A percentile compares a stretch with the other conserved stretches of the same genome.
Evolutionary conservation across 805 yeast genomes (phyloP).

Genomic region (Nakazawaea siamensis): DNA sequence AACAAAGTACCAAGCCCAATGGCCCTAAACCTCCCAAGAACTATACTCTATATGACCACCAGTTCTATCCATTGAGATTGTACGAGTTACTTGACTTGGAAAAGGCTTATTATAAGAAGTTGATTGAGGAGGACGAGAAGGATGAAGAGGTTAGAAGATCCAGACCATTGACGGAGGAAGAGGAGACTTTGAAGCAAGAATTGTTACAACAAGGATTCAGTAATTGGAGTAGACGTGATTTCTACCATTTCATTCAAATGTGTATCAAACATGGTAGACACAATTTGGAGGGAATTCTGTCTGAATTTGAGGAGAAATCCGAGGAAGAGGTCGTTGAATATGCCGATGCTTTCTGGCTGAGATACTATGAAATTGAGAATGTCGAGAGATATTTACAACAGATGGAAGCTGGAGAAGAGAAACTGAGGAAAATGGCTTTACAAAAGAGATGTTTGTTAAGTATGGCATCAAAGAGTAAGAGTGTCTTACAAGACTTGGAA

Average conservation of each 20-base stretch:
- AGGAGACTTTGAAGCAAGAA: slow-evolving; percentile 53
- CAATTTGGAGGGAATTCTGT: slow-evolving; percentile 58
- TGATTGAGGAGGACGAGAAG: slow-evolving; percentile 45
- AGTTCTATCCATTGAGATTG: slow-evolving; percentile 75
- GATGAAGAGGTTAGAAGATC: slow-evolving; percentile 63
- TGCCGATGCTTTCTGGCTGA: slow-evolving; percentile 74
- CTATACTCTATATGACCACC: slow-evolving; percentile 79
- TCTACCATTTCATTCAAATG: slow-evolving; percentile 67
- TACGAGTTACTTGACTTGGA: slow-evolving; percentile 76
- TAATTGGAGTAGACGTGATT: slow-evolving; percentile 85
- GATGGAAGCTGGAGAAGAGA: slow-evolving; percentile 88
- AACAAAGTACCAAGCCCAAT: slow-evolving; percentile 37
- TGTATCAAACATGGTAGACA: slow-evolving; percentile 79
- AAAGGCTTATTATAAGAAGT: slow-evolving; percentile 65
- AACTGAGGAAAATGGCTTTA: slow-evolving; percentile 47
- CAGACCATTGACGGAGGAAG: slow-evolving; percentile 77
- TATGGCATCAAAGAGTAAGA: slow-evolving; percentile 40
- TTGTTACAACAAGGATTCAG: slow-evolving; percentile 60
- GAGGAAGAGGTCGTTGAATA: slow-evolving; percentile 73
- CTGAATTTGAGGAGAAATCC: slow-evolving; percentile 77
- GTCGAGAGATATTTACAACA: slow-evolving; percentile 74
- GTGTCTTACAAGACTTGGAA: slow-evolving; percentile 37
- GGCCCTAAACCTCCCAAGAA: slow-evolving; percentile 77
- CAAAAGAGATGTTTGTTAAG: slow-evolving; percentile 77
- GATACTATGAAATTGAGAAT: slow-evolving; percentile 76